A percentile compares a stretch with the other conserved stretches of the same genome.
phyloP scores from a whole-genome alignment of 495 filamentous ascomycete genomes.

The Beverwykella pulmonaria region DNA sequence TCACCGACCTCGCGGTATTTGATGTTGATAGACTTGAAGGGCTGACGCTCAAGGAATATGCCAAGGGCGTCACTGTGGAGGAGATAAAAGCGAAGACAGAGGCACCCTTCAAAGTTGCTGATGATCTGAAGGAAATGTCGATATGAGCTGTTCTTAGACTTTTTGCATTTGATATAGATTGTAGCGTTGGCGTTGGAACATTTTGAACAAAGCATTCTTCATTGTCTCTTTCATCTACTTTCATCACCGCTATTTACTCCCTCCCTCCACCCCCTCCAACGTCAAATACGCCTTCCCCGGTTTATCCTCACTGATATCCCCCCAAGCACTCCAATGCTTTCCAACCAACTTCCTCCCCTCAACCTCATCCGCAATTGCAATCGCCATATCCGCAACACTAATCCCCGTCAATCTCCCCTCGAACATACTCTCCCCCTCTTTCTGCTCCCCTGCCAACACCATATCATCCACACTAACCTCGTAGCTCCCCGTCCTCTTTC shows the following conservation, averaged over 20 bases:
- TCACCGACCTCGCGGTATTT: slow-evolving; percentile 91
- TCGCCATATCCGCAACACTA: slow-evolving; percentile 39
- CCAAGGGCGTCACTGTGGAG: slow-evolving; percentile 57
- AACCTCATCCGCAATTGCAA: slow-evolving; percentile 43
- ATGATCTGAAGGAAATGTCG: slow-evolving; percentile 54
- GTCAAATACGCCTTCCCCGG: slow-evolving; percentile 29
- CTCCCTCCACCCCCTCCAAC: slow-evolving; percentile 22
- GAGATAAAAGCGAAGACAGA: slow-evolving; percentile 60
- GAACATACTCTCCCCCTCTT: slow-evolving; percentile 28
- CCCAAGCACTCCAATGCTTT: slow-evolving; percentile 42
- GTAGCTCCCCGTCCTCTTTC: slow-evolving; percentile 40
- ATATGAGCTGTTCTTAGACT: slow-evolving; percentile 6
- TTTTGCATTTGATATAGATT: slow-evolving; percentile 8
- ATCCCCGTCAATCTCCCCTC: slow-evolving; percentile 40
- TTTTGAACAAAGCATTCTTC: not conserved
- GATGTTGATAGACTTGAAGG: slow-evolving; percentile 75
- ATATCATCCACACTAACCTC: slow-evolving; percentile 37
- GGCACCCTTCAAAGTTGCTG: slow-evolving; percentile 54
- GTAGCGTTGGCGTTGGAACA: slow-evolving; percentile 11
- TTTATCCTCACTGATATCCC: slow-evolving; percentile 32
- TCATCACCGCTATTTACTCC: slow-evolving; percentile 1
- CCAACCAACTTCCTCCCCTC: slow-evolving; percentile 37
- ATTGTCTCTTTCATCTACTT: not conserved
- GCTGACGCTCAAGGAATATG: slow-evolving; percentile 69
- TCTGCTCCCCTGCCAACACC: slow-evolving; percentile 31